A percentile compares a stretch with the other conserved stretches of the same genome.
Conservation (phyloP, 176 grass and related monocot species). For the Oryza glumipatula region DNA sequence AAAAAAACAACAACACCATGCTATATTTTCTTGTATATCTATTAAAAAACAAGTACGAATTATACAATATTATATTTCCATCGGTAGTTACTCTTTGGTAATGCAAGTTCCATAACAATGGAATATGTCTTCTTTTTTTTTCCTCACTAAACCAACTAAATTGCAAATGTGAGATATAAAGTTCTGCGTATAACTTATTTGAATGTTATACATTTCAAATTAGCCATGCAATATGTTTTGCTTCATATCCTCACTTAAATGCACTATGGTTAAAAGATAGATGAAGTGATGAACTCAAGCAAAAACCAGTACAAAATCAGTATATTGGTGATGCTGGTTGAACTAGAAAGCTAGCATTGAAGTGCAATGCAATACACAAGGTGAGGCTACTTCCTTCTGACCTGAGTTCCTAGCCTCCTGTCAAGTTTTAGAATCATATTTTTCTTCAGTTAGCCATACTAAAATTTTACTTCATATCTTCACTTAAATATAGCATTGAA, state of each 20-base stretch:
- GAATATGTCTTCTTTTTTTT: background rate
- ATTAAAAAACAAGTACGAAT: constrained; percentile 18
- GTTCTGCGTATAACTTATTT: too few species aligned
- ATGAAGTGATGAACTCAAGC: background rate
- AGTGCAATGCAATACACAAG: constrained; percentile 29
- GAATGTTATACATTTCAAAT: background rate
- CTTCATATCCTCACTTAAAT: constrained; percentile 7
- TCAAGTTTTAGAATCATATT: background rate
- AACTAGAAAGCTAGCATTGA: constrained; percentile 31
- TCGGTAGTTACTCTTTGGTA: background rate
- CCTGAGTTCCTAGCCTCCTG: background rate
- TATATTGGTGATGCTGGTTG: constrained; percentile 1
- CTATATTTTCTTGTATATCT: constrained; percentile 14
- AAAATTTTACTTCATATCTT: constrained; percentile 19
- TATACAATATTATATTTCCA: background rate
- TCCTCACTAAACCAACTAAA: background rate
- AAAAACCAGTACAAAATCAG: constrained; percentile 17
- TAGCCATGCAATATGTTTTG: constrained; percentile 7
- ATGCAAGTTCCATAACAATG: background rate
- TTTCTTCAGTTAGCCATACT: constrained; percentile 4
- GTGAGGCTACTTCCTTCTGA: constrained; percentile 40
- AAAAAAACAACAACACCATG: background rate
- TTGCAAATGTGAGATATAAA: background rate
- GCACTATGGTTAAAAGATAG: constrained; percentile 8
- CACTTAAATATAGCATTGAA: background rate